Percentiles rank a stretch among this genome's conserved stretches.
Conservation (phyloP, 202 grass and related monocot species). For the Panicum virgatum region DNA sequence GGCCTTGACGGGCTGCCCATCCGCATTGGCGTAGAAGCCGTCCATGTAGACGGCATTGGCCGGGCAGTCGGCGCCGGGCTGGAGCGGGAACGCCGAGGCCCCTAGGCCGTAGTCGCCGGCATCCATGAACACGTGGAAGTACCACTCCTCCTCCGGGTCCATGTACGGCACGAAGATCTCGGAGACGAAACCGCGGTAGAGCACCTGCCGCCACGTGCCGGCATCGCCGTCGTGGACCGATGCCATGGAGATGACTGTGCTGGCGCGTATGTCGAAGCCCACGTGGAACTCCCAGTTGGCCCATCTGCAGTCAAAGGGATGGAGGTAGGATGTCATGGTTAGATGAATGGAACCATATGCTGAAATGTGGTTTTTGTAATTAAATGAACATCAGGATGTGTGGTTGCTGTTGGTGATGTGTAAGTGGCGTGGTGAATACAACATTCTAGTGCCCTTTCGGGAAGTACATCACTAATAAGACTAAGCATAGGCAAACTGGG, state of each 20-base stretch:
- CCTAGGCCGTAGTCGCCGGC: constrained; percentile 44
- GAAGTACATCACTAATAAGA: too few species aligned
- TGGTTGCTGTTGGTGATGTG: too few species aligned
- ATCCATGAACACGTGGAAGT: constrained; percentile 51
- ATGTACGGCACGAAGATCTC: constrained; percentile 67
- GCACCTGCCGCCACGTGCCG: constrained; percentile 22
- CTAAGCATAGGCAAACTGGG: too few species aligned
- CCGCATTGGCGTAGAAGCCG: neutral
- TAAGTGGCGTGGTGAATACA: too few species aligned
- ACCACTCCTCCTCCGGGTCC: constrained; percentile 24
- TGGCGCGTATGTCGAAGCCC: constrained; percentile 58
- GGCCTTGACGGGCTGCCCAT: neutral
- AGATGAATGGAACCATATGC: too few species aligned
- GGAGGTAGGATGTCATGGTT: too few species aligned
- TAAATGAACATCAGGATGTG: too few species aligned
- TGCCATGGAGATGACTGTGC: constrained; percentile 57
- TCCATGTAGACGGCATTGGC: neutral
- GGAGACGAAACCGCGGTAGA: constrained; percentile 48
- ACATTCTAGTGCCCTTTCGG: too few species aligned
- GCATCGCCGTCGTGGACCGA: constrained; percentile 47
- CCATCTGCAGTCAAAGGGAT: too few species aligned
- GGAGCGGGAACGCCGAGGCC: neutral
- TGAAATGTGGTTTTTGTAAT: too few species aligned
- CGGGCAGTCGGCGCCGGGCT: constrained; percentile 41
- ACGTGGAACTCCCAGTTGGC: constrained; percentile 77